Percentiles rank a stretch among this genome's conserved stretches.
phyloP scores from a whole-genome alignment of 352 stramenopile species.

The Elongisporangium prolatum region DNA sequence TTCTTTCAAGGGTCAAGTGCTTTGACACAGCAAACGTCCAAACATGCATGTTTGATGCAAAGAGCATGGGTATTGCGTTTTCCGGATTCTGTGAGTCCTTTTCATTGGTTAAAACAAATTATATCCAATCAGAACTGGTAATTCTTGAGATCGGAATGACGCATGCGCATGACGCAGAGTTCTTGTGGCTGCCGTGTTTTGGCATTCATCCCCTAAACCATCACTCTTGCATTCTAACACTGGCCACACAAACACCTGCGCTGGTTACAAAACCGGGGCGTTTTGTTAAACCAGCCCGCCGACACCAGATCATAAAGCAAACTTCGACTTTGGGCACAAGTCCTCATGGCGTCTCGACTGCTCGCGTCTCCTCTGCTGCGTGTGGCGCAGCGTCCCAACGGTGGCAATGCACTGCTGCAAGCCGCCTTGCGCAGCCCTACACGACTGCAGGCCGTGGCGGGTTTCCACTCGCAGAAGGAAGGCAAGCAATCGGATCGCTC shows the following conservation, averaged over 20 bases:
- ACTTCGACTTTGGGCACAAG: background rate
- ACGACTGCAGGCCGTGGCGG: background rate
- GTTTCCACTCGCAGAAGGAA: background rate
- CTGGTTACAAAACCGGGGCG: background rate
- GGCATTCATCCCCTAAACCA: background rate
- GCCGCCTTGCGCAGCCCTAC: background rate
- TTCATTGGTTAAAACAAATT: background rate
- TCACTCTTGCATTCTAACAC: background rate
- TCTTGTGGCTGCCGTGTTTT: background rate
- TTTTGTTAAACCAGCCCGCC: background rate
- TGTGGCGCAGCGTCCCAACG: background rate
- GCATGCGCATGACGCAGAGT: background rate
- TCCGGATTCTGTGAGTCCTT: background rate
- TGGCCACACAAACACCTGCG: background rate
- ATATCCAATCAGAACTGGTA: background rate
- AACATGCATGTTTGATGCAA: background rate
- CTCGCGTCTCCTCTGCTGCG: background rate
- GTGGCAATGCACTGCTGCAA: background rate
- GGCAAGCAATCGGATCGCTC: slow-evolving; percentile 5
- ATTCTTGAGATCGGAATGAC: background rate
- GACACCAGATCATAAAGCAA: background rate
- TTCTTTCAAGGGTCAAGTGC: background rate
- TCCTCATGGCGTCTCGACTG: background rate
- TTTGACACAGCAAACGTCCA: background rate
- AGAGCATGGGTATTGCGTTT: background rate